Base-by-base conservation (phyloP, 495 filamentous ascomycete genomes). In the Penicillium paxilli region DNA sequence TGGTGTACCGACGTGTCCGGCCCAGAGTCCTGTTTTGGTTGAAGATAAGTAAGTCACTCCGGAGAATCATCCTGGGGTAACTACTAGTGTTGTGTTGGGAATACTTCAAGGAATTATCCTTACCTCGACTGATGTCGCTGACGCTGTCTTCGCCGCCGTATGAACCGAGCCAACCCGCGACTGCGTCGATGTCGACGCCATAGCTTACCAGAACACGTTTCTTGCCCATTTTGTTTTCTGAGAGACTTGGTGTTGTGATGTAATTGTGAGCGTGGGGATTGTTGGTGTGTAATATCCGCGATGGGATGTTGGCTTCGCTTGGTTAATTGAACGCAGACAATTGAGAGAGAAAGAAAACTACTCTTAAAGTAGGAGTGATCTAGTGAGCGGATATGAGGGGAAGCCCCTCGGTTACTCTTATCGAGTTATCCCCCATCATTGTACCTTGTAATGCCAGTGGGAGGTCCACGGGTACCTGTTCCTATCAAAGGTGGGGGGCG, bases 131-230 rank as follows among this genome's bases (percentile, higher is more conserved):
- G 54, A 90, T 89, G 57, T 90, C 87, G 61, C 72, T 86, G 16
- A 78, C 83, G 38, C 80, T 84, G 65, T 89, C 85, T 68, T 89
- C 81, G 32, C 87, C 86, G n/a, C 83, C 83, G 65, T 90, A 89
- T 4, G 80, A 84, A 12, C 86, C 87, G 12, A 90, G 72, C 87
- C 87, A 89, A 40, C 86, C 86, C 1, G 85, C 82, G 17, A 89
- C 86, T 33, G 86, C 87, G 58, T 90, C 85, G 44, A 87, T 84
- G 63, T 87, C 85, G 16, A 87, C 75, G 10, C 80, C 78, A 56
- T 81, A 80, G 53, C 72, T 66, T 17, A 81, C 76, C 11, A 85
- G 73, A 55, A 87, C 77, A 42, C 80, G 74, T 57, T 84, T 85
- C 64, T 85, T 85, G 53, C 76, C 82, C 82, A 84, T 86, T 63